Evolutionary conservation across 208 protist species (phyloP), one percentile per base, ranked within the genome.

Genomic region (Wallacemonas sp.): DNA sequence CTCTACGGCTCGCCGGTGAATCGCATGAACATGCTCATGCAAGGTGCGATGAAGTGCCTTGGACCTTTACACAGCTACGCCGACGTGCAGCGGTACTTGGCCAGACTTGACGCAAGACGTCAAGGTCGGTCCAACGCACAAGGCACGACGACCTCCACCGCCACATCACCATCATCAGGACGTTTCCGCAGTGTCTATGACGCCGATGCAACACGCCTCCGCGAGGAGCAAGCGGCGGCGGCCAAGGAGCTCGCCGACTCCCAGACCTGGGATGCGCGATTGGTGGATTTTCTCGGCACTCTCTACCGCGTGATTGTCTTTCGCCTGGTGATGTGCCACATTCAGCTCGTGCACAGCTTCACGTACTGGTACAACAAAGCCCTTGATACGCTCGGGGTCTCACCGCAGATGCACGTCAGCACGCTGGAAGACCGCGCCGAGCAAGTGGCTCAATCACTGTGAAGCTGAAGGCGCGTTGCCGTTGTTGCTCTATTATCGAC

Each of bases 1-100:
- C 70, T 90, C 28, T 93, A 93, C 65, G 84, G 80, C 26, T 88
- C 84, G 1, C 90, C 86, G 17, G 55, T 95, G 17, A 93, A 92
- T 51, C 80, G 83, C 21, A 62, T 93, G 33, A 90, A 91, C 66
- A 89, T 93, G 73, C 82, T 95, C 47, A 83, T 88, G 21, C 56
- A 72, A 24, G 63, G 77, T 2, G 85, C 90, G 9, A 74, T 93
- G 28, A 64, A 76, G 47, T 71, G 68, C 17, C 73, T 93, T 0
- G 89, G 86, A 0, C 77, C 83, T 0, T 46, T 93, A 46, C 71
- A 73, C 62, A 80, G 77, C 55, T 82, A 85, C 46, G 80, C 85
- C 19, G 77, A 60, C 27, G 75, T 82, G 30, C 63, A 91, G 45
- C 69, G 19, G 12, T 90, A 90, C 46, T 58, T 92, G 12, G 45